Evolutionary conservation across 306 rosid genomes (phyloP), one percentile per base, ranked within the genome.

Genomic region (Alnus rubra): DNA sequence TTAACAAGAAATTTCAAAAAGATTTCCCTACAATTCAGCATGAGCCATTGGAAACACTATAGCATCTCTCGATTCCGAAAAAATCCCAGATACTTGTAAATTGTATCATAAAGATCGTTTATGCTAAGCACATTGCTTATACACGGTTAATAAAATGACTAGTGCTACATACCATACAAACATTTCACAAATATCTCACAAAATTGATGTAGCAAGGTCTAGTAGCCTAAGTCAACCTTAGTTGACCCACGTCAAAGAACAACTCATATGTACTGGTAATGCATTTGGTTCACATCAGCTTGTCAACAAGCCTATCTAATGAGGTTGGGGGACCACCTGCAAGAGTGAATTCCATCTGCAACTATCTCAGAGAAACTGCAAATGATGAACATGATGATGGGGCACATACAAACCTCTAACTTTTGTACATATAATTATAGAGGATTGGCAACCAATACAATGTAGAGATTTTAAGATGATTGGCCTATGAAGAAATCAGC

Each of bases 401-500:
- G 69, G 69, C 8, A 62, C 13, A 10, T 33, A 62, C 45, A 62
- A 62, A 31, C 8, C 65, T 28, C 16, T 23, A 30, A 1, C 16
- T 23, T 19, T 18, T 68, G 50, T 68, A 42, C 10, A 18, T 16
- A 68, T 42, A 68, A 30, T 37, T 67, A 35, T n/a, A n/a, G 30
- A 42, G 12, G 51, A 8, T 44, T 18, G 15, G 15, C 48, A n/a
- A 68, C 7, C 28, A 35, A 68, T 68, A 68, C 33, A 9, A 42
- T 9, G 35, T 45, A 54, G 78, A 82, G 19, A 52, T 14, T 64
- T 80, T 28, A 67, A 28, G 79, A 73, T 71, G 68, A 80, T 37
- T 70, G 80, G 67, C 79, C 78, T 75, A 65, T 81, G 78, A 94
- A 94, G 84, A 91, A 87, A 84, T 87, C 97, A 54, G 97, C 98